These are phyloP conservation scores for Trichophyton benhamiae DNA, from an alignment of 2,329 filamentous ascomycete genomes.

Conservation along the genomic window DNA sequence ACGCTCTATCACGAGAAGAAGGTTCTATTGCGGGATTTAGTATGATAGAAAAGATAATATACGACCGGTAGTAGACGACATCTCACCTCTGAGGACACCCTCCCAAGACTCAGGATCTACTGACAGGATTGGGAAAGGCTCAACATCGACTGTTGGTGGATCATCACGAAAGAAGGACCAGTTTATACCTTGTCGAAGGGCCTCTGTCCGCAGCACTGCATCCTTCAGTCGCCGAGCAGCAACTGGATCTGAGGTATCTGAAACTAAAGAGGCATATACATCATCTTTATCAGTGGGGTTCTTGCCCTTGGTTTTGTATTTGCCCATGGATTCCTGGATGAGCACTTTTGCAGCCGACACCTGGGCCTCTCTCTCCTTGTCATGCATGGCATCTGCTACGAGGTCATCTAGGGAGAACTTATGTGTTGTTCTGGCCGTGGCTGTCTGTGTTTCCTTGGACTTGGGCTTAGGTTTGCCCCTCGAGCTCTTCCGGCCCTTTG, in stretches of 20 bases:
- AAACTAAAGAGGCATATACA: constrained; percentile 33
- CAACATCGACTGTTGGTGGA: constrained; percentile 14
- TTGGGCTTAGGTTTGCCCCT: constrained; percentile 8
- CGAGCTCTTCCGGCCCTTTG: constrained; percentile 2
- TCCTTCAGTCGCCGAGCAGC: constrained; percentile 39
- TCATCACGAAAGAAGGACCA: constrained; percentile 46
- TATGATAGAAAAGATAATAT: not conserved
- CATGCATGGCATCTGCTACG: constrained; percentile 45
- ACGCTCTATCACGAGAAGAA: constrained; percentile 43
- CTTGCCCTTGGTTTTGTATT: constrained; percentile 6
- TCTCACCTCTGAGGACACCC: constrained; percentile 24
- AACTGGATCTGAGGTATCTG: constrained; percentile 32
- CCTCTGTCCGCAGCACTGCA: constrained; percentile 51
- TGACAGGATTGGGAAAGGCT: constrained; percentile 25
- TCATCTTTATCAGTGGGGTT: constrained; percentile 21
- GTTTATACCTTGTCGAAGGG: constrained; percentile 38
- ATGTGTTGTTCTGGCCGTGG: constrained; percentile 37
- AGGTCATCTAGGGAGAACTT: constrained; percentile 54
- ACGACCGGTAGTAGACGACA: not conserved
- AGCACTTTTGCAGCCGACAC: constrained; percentile 27
- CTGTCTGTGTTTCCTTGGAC: constrained; percentile 21
- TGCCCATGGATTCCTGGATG: constrained; percentile 10
- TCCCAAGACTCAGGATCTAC: constrained; percentile 23
- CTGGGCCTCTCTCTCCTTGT: constrained; percentile 47
- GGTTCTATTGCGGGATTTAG: constrained; percentile 26